A percentile compares a stretch with the other conserved stretches of the same genome.
Conservation (phyloP, 2,329 filamentous ascomycete genomes). For the Diaporthe amygdali region DNA sequence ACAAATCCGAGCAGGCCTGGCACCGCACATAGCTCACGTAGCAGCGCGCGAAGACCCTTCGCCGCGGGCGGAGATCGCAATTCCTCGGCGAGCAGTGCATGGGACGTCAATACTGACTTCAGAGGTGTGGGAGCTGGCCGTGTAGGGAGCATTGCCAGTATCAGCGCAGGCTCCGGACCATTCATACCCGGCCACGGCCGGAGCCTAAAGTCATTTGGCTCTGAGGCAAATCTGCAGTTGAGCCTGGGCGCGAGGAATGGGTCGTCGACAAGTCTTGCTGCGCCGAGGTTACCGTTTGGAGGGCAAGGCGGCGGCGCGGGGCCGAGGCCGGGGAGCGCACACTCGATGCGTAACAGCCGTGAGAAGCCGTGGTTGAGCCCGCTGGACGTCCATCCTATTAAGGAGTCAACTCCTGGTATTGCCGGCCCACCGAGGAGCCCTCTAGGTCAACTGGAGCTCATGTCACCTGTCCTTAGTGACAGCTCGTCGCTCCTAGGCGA, state of each 20-base stretch:
- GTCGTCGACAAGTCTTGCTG: slow-evolving; percentile 41
- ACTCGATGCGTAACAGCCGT: slow-evolving; percentile 40
- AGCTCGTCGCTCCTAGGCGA: slow-evolving; percentile 37
- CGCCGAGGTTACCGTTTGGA: slow-evolving; percentile 23
- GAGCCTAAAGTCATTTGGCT: slow-evolving; percentile 40
- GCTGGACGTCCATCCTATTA: slow-evolving; percentile 51
- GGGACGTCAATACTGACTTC: slow-evolving; percentile 22
- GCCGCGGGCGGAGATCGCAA: neutral
- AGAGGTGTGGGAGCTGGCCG: slow-evolving; percentile 1
- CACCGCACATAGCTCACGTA: slow-evolving; percentile 10
- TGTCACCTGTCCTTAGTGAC: slow-evolving; percentile 29
- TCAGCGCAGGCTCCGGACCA: neutral
- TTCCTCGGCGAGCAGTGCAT: neutral
- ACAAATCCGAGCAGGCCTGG: slow-evolving; percentile 1
- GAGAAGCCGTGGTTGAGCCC: slow-evolving; percentile 51
- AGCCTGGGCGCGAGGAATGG: slow-evolving; percentile 41
- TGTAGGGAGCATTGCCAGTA: neutral
- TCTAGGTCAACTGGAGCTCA: slow-evolving; percentile 46
- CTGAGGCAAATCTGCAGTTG: slow-evolving; percentile 46
- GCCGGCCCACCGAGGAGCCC: slow-evolving; percentile 41
- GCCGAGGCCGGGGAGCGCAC: slow-evolving; percentile 39
- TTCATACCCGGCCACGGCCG: slow-evolving; percentile 23
- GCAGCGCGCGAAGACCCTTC: slow-evolving; percentile 26
- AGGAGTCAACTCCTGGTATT: slow-evolving; percentile 32
- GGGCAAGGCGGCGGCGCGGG: slow-evolving; percentile 17